Evolutionary conservation across 179 eudicot genomes (phyloP).

Genomic region (Patellifolia procumbens): DNA sequence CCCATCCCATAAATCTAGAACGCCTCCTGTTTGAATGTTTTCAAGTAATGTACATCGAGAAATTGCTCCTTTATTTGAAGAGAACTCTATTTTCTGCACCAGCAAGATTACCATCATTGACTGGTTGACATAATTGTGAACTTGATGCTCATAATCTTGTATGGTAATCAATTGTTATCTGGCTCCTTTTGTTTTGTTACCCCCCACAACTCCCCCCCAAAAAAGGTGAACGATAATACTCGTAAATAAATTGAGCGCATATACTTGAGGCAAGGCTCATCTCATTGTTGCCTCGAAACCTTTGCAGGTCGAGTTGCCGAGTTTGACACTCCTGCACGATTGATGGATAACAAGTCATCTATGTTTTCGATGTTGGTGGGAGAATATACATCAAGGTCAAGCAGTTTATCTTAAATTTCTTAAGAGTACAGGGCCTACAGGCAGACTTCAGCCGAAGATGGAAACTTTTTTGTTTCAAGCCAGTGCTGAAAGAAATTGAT

Average conservation of each 20-base stretch:
- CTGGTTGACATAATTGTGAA: neutral
- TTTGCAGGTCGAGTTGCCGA: slow-evolving; percentile 90
- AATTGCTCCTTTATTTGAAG: neutral
- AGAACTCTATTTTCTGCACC: neutral
- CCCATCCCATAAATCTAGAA: too few species aligned
- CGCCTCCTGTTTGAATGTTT: neutral
- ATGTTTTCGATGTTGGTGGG: slow-evolving; percentile 86
- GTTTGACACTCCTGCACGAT: slow-evolving; percentile 72
- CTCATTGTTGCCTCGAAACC: slow-evolving; percentile 10
- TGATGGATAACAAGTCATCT: slow-evolving; percentile 78
- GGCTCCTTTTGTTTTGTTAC: too few species aligned
- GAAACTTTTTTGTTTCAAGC: slow-evolving; percentile 17
- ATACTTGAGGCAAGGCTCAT: slow-evolving; percentile 6
- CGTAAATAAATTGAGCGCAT: neutral
- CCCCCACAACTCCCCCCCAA: neutral
- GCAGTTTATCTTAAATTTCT: slow-evolving; percentile 43
- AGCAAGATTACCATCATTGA: neutral
- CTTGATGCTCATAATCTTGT: neutral
- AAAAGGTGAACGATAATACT: neutral
- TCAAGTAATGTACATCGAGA: neutral
- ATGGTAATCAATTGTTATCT: neutral
- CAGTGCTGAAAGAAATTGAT: slow-evolving; percentile 20
- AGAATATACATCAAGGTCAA: slow-evolving; percentile 88
- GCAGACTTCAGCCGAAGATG: slow-evolving; percentile 6
- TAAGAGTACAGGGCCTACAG: neutral